Base-by-base conservation (phyloP, 176 grass and related monocot species). In the Pharus latifolius region DNA sequence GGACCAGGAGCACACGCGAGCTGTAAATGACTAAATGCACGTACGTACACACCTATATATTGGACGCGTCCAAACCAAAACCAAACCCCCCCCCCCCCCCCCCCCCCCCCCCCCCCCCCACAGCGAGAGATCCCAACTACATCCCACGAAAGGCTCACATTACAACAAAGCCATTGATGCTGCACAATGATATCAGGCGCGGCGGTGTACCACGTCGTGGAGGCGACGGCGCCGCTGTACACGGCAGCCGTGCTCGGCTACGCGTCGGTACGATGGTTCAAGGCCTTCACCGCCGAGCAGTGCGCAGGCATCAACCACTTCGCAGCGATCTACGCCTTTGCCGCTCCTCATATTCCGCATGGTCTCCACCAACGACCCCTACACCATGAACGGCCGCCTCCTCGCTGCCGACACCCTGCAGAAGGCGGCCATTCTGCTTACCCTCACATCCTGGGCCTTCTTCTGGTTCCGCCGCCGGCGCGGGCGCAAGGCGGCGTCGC, bases 291-390 rank as follows among this genome's bases (percentile, higher is more conserved):
- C 17, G 47, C 51, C 27, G 88, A 92, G 35, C 85, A 92, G 50
- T 96, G 92, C 52, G 83, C 80, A 2, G 88, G 92, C 11, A 85
- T 96, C 80, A 96, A 96, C 73, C 92, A 92, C 84, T 96, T 89
- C 69, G 85, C 92, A 13, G 88, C 88, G 11, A 46, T 89, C 18
- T 89, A 91, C 62, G 86, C 92, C 37, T 48, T n/a, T 82, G 15
- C 86, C 92, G 0, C 73, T 92, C 3, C 80, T 96, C 49, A 87
- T 89, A 77, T 96, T 96, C 77, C 76, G 78, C 46, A 82, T 96
- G 80, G 72, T 96, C 14, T 63, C 93, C 65, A 81, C 86, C 65
- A 96, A 96, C 74, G 23, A 92, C 77, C 83, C 89, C 1, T 96
- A 89, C 65, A 13, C 19, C 59, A 96, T 96, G 93, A 87, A 83